Percentiles rank a stretch among this genome's conserved stretches.
These are phyloP conservation scores for Salix viminalis DNA, from an alignment of 345 rosid species.

Conservation along the genomic window DNA sequence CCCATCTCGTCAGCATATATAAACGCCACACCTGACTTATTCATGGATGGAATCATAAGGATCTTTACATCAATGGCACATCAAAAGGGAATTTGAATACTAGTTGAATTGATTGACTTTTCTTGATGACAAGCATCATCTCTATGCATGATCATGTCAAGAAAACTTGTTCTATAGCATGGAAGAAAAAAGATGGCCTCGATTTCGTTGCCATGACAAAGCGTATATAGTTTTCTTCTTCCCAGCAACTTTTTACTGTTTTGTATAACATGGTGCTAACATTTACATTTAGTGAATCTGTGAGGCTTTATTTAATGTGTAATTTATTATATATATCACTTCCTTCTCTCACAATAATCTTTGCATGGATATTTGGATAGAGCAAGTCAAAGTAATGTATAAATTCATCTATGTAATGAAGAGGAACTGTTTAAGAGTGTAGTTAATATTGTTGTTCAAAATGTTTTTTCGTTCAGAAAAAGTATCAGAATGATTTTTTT, in stretches of 20 bases:
- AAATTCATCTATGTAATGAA: too few species aligned
- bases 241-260: neutral
- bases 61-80: neutral
- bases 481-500: too few species aligned
- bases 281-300: neutral
- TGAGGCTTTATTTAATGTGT: neutral
- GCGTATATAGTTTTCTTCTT: constrained; percentile 9
- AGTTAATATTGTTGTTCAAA: too few species aligned
- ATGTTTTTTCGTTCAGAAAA: too few species aligned
- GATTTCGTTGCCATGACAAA: constrained; percentile 42
- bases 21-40: neutral
- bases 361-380: neutral
- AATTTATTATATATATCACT: neutral
- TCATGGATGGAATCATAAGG: neutral
- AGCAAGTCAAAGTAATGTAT: neutral
- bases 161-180: constrained; percentile 63
- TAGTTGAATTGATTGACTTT: neutral
- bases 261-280: neutral
- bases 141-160: constrained; percentile 59
- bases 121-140: constrained; percentile 51
- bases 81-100: neutral
- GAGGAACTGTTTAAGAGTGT: too few species aligned
- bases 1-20: too few species aligned
- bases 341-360: neutral
- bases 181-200: constrained; percentile 57